Evolutionary conservation across 768 basidiomycete species (phyloP).

Genomic region (Hericium alpestre): DNA sequence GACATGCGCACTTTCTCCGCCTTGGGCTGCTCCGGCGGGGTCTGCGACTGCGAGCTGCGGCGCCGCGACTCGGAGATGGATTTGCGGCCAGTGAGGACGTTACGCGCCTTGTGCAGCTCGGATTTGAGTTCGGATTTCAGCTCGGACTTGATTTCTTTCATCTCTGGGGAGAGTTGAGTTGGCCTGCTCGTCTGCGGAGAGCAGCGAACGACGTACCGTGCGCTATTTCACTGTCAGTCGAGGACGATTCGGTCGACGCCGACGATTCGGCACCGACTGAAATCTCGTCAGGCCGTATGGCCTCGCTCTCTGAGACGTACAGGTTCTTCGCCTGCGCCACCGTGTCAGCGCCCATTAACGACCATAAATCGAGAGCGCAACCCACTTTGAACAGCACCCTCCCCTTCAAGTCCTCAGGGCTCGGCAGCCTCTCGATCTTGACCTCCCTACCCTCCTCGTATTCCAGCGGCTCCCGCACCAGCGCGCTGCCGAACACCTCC

Average conservation of each 20-base stretch:
- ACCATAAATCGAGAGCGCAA: background rate
- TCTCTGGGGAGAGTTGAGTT: conserved; percentile 7
- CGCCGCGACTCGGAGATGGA: background rate
- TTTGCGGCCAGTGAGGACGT: conserved; percentile 22
- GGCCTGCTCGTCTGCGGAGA: background rate
- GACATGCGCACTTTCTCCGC: conserved; percentile 61
- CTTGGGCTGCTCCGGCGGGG: conserved; percentile 5
- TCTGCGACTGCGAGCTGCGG: conserved; percentile 7
- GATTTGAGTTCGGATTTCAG: conserved; percentile 26
- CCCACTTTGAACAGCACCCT: conserved; percentile 76
- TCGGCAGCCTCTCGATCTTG: conserved; percentile 51
- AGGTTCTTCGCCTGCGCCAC: conserved; percentile 61
- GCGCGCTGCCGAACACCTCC: conserved; percentile 43
- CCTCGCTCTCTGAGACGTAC: conserved; percentile 35
- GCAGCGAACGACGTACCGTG: conserved; percentile 2
- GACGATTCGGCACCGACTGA: conserved; percentile 32
- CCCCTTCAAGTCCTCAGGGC: conserved; percentile 72
- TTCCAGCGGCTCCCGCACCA: conserved; percentile 40
- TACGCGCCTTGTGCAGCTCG: conserved; percentile 29
- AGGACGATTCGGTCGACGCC: conserved; percentile 24
- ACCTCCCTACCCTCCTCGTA: conserved; percentile 25
- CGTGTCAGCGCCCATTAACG: background rate
- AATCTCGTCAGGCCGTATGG: conserved; percentile 22
- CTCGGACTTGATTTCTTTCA: conserved; percentile 15
- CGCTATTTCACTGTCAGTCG: conserved; percentile 21